Conservation (phyloP, 2,329 filamentous ascomycete genomes). For the Neofusicoccum cordaticola region DNA sequence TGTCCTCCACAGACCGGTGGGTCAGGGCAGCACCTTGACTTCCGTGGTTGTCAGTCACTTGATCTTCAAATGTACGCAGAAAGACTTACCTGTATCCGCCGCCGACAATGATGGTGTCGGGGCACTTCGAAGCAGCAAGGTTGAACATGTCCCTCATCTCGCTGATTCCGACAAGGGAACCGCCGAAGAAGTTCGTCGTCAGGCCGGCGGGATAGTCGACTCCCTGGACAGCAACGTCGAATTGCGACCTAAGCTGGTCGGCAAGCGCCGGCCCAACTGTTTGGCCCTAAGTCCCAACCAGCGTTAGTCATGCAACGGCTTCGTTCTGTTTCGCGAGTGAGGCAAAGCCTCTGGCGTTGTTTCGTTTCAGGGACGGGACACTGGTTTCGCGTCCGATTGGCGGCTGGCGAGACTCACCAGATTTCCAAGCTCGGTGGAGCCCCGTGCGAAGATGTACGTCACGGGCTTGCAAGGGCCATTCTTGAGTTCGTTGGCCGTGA, state of each 20-base stretch:
- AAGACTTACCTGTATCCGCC: constrained; percentile 41
- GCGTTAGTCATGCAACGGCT: background rate
- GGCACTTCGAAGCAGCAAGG: constrained; percentile 37
- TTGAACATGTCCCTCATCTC: constrained; percentile 37
- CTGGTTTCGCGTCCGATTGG: background rate
- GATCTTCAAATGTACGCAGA: background rate
- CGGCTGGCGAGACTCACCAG: constrained; percentile 22
- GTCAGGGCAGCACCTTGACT: constrained; percentile 42
- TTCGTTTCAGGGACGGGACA: background rate
- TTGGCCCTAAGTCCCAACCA: constrained; percentile 19
- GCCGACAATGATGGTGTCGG: constrained; percentile 36
- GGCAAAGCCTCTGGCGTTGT: background rate
- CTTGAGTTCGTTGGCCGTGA: background rate
- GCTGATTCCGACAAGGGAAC: constrained; percentile 30
- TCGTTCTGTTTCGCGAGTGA: too few species aligned
- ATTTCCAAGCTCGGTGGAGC: constrained; percentile 27
- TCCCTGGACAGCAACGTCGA: constrained; percentile 31
- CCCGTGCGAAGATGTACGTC: constrained; percentile 31
- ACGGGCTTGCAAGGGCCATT: constrained; percentile 24
- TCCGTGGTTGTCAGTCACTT: constrained; percentile 1
- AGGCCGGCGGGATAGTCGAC: constrained; percentile 39
- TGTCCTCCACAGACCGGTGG: constrained; percentile 31
- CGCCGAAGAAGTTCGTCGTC: constrained; percentile 35
- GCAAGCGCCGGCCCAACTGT: constrained; percentile 25
- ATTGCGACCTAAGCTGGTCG: constrained; percentile 24